Evolutionary conservation across 495 filamentous ascomycete species (phyloP).

Genomic region (Bacidia gigantensis): DNA sequence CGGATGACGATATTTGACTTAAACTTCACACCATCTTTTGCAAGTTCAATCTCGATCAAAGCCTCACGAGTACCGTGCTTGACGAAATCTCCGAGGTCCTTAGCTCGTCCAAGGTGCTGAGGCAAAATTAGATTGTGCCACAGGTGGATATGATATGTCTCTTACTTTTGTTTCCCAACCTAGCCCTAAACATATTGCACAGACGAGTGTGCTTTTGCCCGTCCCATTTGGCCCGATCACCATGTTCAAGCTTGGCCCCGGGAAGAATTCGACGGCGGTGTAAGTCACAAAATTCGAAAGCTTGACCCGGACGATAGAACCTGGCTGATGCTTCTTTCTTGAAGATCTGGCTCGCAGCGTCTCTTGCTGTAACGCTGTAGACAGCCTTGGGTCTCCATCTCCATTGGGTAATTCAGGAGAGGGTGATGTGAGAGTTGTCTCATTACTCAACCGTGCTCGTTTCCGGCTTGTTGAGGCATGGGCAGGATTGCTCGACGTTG

Average conservation of each 20-base stretch:
- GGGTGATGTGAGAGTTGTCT: constrained; percentile 1
- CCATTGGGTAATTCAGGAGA: background rate
- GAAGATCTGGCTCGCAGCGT: constrained; percentile 7
- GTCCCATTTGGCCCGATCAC: constrained; percentile 97
- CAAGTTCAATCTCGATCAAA: constrained; percentile 76
- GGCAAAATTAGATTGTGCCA: constrained; percentile 4
- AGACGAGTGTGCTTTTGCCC: constrained; percentile 94
- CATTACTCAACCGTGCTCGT: constrained; percentile 16
- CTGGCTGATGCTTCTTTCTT: constrained; percentile 44
- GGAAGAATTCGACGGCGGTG: constrained; percentile 72
- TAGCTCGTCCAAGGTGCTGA: constrained; percentile 73
- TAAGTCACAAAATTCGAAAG: constrained; percentile 94
- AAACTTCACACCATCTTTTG: constrained; percentile 35
- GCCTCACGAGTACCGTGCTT: constrained; percentile 75
- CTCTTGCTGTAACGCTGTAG: constrained; percentile 5
- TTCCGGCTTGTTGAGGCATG: constrained; percentile 10
- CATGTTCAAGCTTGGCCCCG: constrained; percentile 93
- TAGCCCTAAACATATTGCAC: constrained; percentile 87
- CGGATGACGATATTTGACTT: constrained; percentile 54
- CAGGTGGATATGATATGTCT: background rate
- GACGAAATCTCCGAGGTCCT: constrained; percentile 75
- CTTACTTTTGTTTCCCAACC: constrained; percentile 62
- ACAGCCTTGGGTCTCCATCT: constrained; percentile 5
- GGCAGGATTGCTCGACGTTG: constrained; percentile 4
- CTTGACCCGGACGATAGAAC: constrained; percentile 78